Evolutionary conservation across 306 rosid genomes (phyloP).

Genomic region (Rubus idaeus): DNA sequence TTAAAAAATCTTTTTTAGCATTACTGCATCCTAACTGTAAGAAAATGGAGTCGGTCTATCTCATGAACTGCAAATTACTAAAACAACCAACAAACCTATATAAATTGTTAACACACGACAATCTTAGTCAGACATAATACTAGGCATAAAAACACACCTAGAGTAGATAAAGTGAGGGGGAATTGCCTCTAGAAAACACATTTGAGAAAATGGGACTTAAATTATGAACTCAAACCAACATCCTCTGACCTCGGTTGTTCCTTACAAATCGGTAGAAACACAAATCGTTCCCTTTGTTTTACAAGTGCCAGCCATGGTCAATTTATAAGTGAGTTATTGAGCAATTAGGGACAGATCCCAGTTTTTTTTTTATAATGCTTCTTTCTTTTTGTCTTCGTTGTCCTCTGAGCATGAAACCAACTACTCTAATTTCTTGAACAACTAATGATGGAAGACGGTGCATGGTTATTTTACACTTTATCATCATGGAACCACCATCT

Average conservation of each 20-base stretch:
- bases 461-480: constrained; percentile 56
- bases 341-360: constrained; percentile 43
- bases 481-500: constrained; percentile 99
- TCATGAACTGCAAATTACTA: too few species aligned
- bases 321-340: constrained; percentile 65
- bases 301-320: constrained; percentile 67
- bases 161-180: neutral
- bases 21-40: too few species aligned
- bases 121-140: neutral
- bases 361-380: constrained; percentile 40
- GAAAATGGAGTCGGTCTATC: too few species aligned
- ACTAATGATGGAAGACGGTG: constrained; percentile 33
- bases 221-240: constrained; percentile 30
- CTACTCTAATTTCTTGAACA: constrained; percentile 43
- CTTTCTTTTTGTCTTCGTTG: constrained; percentile 38
- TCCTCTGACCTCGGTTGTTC: constrained; percentile 32
- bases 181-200: neutral
- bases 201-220: constrained; percentile 13
- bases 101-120: too few species aligned
- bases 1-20: too few species aligned
- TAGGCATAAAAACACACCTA: neutral
- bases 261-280: constrained; percentile 27
- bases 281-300: constrained; percentile 58
- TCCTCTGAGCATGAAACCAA: constrained; percentile 53
- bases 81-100: too few species aligned